Conservation (phyloP, 176 grass and related monocot species). For the Oryza longistaminata region DNA sequence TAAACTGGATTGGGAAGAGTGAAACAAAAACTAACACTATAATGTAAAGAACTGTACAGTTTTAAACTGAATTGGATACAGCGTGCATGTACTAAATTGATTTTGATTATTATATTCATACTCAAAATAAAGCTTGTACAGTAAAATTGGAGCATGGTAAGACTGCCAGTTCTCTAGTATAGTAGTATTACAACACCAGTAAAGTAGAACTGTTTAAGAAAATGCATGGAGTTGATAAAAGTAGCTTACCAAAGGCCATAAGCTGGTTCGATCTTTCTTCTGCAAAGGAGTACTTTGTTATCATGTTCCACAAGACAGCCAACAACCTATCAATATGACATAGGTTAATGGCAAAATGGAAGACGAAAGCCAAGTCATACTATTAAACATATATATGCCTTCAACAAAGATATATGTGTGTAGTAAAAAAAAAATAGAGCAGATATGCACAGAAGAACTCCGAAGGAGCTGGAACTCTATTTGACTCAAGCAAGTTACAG, state of each 20-base stretch:
- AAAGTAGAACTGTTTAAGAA: neutral
- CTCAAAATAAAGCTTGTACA: neutral
- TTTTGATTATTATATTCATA: neutral
- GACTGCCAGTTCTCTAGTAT: neutral
- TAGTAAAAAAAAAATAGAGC: neutral
- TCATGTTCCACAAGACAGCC: constrained; percentile 96
- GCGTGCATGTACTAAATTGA: neutral
- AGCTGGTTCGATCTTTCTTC: constrained; percentile 94
- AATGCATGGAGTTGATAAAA: constrained; percentile 15
- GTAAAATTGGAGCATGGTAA: neutral
- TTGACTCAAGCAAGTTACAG: neutral
- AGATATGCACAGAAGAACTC: neutral
- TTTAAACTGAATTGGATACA: neutral
- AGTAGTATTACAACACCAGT: neutral
- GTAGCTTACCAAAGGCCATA: constrained; percentile 85
- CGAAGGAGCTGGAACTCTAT: neutral
- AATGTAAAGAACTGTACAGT: neutral
- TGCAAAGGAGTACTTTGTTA: constrained; percentile 90
- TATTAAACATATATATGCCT: neutral
- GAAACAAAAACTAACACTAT: neutral
- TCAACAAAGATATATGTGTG: neutral
- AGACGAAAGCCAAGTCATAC: neutral
- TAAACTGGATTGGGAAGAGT: neutral
- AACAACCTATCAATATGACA: constrained; percentile 67
- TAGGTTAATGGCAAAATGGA: constrained; percentile 17